Conservation (phyloP, 2,329 filamentous ascomycete genomes). For the Talaromyces pinophilus region DNA sequence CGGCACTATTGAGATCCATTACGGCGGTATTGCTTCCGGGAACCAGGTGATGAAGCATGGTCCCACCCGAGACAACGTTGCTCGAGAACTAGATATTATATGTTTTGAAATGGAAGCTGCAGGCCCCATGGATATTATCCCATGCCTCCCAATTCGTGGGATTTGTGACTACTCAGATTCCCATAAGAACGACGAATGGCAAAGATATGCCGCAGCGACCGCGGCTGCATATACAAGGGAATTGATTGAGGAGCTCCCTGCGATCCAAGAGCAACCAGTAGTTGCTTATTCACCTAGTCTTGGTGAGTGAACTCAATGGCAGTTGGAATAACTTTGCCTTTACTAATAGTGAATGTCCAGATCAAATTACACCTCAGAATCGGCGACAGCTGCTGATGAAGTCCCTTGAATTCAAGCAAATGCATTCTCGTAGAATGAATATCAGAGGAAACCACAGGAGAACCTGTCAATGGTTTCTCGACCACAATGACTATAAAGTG, state of each 20-base stretch:
- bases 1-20: constrained; percentile 28
- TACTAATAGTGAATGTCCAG: neutral
- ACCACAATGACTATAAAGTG: constrained; percentile 12
- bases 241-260: constrained; percentile 10
- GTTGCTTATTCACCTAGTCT: neutral
- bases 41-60: constrained; percentile 24
- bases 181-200: constrained; percentile 23
- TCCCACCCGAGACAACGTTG: constrained; percentile 2
- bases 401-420: constrained; percentile 18
- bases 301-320: neutral
- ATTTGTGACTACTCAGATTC: constrained; percentile 24
- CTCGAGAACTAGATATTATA: constrained; percentile 3
- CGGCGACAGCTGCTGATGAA: neutral
- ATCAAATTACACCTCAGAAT: neutral
- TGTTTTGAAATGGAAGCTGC: constrained; percentile 5
- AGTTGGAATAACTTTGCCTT: neutral
- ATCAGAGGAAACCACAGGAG: constrained; percentile 7
- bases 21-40: constrained; percentile 36
- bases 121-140: constrained; percentile 5
- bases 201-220: constrained; percentile 23
- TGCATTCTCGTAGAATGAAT: constrained; percentile 9
- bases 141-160: constrained; percentile 22
- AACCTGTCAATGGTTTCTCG: constrained; percentile 22
- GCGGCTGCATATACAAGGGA: constrained; percentile 7
- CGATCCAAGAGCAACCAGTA: neutral